Evolutionary conservation across 345 rosid genomes (phyloP), one percentile per base, ranked within the genome.

Genomic region (Eucalyptus sp.): DNA sequence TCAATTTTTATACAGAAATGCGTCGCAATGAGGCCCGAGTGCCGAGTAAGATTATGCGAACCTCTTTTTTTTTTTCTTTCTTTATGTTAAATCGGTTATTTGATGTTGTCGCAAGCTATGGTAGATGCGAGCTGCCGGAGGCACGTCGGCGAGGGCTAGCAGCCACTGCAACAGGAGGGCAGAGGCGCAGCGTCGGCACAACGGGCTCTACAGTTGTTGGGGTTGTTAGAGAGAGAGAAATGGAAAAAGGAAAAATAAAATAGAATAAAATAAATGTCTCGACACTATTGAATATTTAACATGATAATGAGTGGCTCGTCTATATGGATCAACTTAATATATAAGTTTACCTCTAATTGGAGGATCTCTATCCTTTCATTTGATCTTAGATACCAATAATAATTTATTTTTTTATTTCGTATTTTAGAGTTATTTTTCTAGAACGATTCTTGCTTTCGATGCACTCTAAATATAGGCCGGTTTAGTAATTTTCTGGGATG

Each of bases 11-110:
- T 76, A 48, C 48, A 76, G 15, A 76, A 76, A 10, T 41, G 84
- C 24, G 29, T 41, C 44, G 48, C 84, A 24, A 56, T 41, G 11
- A 11, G 84, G 84, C 14, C 27, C 13, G 83, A 76, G 48, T 76
- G 15, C 29, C 12, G 15, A 76, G 29, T 48, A 20, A 68, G 81
- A 68, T 17, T 33, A 68, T 18, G 13, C 44, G 25, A 68, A 68
- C 12, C 44, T 17, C 6, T 33, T 10, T n/a, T n/a, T 2, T 3
- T 3, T 33, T 6, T 2, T 14, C 7, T 13, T 64, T 6, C n/a
- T 31, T n/a, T 5, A 41, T 10, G 27, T 37, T 76, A 10, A 76
- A 76, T 76, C 48, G 83, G 27, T 76, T 37, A 5, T 37, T 76
- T 37, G 83, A 76, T 76, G 48, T 76, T 22, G 27, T 76, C 15